phyloP scores from a whole-genome alignment of 2,329 filamentous ascomycete species.

The Nemania sp. region DNA sequence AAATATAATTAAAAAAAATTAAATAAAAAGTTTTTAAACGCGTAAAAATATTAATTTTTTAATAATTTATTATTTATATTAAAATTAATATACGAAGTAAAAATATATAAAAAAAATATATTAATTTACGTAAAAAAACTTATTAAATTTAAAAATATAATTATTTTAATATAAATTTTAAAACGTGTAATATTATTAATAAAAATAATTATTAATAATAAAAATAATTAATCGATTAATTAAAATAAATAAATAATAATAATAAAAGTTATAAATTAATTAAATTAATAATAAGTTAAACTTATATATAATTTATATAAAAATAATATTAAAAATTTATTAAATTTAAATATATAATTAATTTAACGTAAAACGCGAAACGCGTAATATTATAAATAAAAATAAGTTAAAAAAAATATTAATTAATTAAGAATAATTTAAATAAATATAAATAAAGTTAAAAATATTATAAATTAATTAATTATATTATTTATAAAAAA shows the following conservation, averaged over 20 bases:
- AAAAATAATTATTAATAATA: no score
- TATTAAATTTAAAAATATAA: background rate
- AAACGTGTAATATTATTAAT: background rate
- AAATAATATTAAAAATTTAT: background rate
- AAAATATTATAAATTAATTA: background rate
- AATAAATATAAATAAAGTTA: background rate
- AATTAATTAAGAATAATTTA: background rate
- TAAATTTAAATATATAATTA: background rate
- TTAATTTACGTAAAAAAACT: background rate
- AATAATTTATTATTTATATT: no score
- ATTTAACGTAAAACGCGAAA: no score
- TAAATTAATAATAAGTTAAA: no score
- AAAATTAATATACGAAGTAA: no score
- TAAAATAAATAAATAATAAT: no score
- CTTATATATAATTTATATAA: no score
- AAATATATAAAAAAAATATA: background rate
- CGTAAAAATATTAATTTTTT: no score
- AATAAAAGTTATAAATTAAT: no score
- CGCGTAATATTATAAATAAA: background rate
- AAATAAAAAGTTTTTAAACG: no score
- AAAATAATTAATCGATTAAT: background rate
- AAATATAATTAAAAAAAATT: no score
- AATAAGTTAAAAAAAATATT: background rate
- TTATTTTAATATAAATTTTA: background rate
- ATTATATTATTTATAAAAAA: no score